phyloP scores from a whole-genome alignment of 164 flowering plant species.

The Stephania japonica region DNA sequence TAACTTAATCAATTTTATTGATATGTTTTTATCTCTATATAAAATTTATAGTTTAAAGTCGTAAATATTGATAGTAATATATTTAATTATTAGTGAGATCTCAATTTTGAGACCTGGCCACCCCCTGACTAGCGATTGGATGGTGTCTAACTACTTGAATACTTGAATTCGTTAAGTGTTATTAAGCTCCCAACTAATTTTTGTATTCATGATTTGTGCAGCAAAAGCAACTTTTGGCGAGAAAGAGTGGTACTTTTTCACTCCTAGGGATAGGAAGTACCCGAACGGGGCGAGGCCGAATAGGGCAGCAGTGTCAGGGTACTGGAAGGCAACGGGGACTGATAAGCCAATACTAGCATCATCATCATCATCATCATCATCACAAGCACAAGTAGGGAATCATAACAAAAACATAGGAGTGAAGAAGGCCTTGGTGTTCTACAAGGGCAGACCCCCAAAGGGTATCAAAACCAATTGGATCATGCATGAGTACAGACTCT shows the following conservation, averaged over 20 bases:
- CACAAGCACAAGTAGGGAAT: neutral
- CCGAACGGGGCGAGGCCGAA: neutral
- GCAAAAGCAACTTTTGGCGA: neutral
- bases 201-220: neutral
- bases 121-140: too few species aligned
- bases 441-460: neutral
- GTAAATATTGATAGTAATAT: too few species aligned
- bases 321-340: constrained; percentile 3
- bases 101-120: too few species aligned
- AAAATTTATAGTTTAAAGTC: too few species aligned
- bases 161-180: too few species aligned
- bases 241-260: constrained; percentile 1
- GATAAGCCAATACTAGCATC: neutral
- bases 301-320: constrained; percentile 1
- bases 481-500: neutral
- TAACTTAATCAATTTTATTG: too few species aligned
- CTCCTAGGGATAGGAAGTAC: neutral
- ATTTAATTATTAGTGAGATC: too few species aligned
- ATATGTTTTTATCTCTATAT: too few species aligned
- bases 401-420: neutral
- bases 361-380: neutral
- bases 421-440: constrained; percentile 3
- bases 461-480: neutral
- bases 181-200: too few species aligned
- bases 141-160: too few species aligned